Base-by-base conservation (phyloP, 73 alveolate species). In the Paramecium bursaria region DNA sequence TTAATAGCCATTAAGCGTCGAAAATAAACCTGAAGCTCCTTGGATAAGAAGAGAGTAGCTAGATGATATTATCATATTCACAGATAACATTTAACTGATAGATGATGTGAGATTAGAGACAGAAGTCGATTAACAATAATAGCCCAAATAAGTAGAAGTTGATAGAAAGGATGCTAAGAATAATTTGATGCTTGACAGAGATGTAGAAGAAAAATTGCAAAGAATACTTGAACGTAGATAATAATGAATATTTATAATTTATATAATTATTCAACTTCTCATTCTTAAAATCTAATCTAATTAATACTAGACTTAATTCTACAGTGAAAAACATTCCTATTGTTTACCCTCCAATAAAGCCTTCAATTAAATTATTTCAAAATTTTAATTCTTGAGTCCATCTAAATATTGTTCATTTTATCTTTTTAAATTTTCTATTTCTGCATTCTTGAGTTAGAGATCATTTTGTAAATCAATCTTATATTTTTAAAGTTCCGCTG, bases 21-120 rank as follows among this genome's bases (percentile, higher is more conserved):
- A 87, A 46, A 73, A 86, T 17, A 87, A 87, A 42, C 92, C 92
- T 31, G 92, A 87, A 55, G 92, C 92, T 4, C 92, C 92, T 3
- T 87, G 92, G 90, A 85, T 87, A 30, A 87, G 87, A 46, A 75
- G 92, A 33, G 89, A 75, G 13, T 31, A 60, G 3, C 31, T 39
- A 21, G 75, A 55, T 23, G 89, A 67, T 67, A 67, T 67, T 53
- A 82, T 87, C 11, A 85, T 75, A 33, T 87, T 87, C 73, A 87
- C 92, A 5, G 92, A 87, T 19, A 75, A 87, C 30, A 39, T 87
- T 4, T 74, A 87, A 76, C 46, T 75, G 44, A 50, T 87, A 17
- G 92, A 79, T 23, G 85, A 79, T 44, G 35, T 79, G 0, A 42
- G 61, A 39, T 53, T 79, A 50, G 89, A 79, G 19, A 79, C 85